Percentiles rank a stretch among this genome's conserved stretches.
Evolutionary conservation across 2,329 filamentous ascomycete genomes (phyloP).

Genomic region (Claviceps pusilla): DNA sequence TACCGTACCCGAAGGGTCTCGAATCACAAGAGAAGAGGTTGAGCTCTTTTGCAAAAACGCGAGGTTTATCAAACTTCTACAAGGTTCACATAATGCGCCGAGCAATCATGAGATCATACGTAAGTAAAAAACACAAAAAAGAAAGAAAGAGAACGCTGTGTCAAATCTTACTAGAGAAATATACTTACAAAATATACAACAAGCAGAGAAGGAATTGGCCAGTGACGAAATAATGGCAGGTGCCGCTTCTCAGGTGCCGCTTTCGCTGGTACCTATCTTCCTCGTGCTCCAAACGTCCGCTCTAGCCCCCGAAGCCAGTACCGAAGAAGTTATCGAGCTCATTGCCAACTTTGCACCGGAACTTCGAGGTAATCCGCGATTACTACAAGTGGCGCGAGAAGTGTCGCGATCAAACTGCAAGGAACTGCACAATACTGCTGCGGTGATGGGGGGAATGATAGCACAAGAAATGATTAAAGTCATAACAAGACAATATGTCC

Average conservation of each 20-base stretch:
- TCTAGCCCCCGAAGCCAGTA: slow-evolving; percentile 26
- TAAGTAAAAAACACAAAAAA: slow-evolving; percentile 21
- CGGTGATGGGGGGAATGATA: slow-evolving; percentile 76
- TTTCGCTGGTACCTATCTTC: slow-evolving; percentile 54
- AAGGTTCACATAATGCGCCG: slow-evolving; percentile 30
- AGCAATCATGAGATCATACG: slow-evolving; percentile 38
- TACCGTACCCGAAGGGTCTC: slow-evolving; percentile 29
- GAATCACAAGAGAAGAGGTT: slow-evolving; percentile 57
- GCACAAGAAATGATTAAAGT: slow-evolving; percentile 97
- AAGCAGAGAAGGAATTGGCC: slow-evolving; percentile 35
- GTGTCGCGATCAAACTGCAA: slow-evolving; percentile 63
- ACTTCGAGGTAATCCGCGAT: slow-evolving; percentile 33
- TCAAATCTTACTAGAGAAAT: neutral
- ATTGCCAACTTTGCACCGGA: slow-evolving; percentile 29
- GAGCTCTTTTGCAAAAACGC: slow-evolving; percentile 93
- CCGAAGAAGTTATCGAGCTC: slow-evolving; percentile 37
- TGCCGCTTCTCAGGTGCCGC: slow-evolving; percentile 30
- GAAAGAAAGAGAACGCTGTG: neutral
- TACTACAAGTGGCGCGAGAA: slow-evolving; percentile 45
- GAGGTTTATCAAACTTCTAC: slow-evolving; percentile 79
- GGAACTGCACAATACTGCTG: slow-evolving; percentile 85
- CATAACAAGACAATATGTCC: slow-evolving; percentile 57
- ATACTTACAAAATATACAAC: neutral
- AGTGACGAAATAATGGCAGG: slow-evolving; percentile 38
- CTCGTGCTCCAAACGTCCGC: slow-evolving; percentile 45